These are phyloP conservation scores for Phytophthora boehmeriae DNA, from an alignment of 352 stramenopile genomes.

Conservation along the genomic window DNA sequence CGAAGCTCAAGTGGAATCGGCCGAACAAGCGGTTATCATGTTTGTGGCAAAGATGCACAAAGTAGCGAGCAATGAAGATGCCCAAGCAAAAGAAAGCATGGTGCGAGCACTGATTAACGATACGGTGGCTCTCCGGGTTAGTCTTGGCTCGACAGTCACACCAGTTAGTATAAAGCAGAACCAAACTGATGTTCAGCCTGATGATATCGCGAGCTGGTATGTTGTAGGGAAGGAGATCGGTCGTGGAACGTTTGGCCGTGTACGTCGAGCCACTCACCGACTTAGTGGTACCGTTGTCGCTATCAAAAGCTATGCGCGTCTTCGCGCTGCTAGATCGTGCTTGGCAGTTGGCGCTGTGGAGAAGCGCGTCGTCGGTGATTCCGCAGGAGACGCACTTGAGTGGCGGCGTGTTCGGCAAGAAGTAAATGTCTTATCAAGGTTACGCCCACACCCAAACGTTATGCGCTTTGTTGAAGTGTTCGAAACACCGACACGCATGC, in stretches of 20 bases:
- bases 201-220: constrained; percentile 47
- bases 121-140: not conserved
- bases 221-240: constrained; percentile 50
- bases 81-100: constrained; percentile 16
- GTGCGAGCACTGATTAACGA: constrained; percentile 10
- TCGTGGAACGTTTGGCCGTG: constrained; percentile 57
- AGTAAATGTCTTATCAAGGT: constrained; percentile 46
- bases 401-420: constrained; percentile 71
- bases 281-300: constrained; percentile 49
- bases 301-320: constrained; percentile 70
- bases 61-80: constrained; percentile 12
- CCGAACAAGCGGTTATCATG: constrained; percentile 18
- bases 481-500: constrained; percentile 57
- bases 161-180: constrained; percentile 4
- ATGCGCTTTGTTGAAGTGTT: constrained; percentile 66
- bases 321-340: constrained; percentile 42
- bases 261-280: constrained; percentile 50
- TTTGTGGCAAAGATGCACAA: constrained; percentile 28
- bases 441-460: constrained; percentile 46
- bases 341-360: constrained; percentile 14
- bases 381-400: constrained; percentile 41
- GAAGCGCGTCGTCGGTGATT: constrained; percentile 9
- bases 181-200: constrained; percentile 4
- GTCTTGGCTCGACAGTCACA: not conserved
- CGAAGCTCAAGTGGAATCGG: constrained; percentile 6